Evolutionary conservation across 495 filamentous ascomycete genomes (phyloP).

Genomic region (Parathielavia appendiculata): DNA sequence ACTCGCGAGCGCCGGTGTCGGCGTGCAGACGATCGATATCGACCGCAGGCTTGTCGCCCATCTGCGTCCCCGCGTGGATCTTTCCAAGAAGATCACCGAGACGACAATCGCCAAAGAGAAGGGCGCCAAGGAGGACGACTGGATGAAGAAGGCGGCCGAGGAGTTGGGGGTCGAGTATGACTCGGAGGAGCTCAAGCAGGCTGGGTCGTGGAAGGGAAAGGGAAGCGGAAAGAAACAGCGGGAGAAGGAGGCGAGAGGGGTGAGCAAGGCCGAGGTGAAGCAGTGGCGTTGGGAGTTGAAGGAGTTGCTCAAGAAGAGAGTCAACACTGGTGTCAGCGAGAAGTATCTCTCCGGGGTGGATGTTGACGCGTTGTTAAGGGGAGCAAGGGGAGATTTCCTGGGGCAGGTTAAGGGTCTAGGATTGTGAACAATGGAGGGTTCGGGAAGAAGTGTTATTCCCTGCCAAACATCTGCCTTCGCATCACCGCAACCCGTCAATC

Average conservation of each 20-base stretch:
- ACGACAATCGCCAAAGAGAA: slow-evolving; percentile 79
- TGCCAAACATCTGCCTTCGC: neutral
- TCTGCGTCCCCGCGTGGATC: slow-evolving; percentile 63
- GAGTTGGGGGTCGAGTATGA: slow-evolving; percentile 94
- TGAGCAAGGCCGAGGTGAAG: slow-evolving; percentile 67
- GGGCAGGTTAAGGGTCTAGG: slow-evolving; percentile 40
- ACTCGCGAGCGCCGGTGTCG: slow-evolving; percentile 57
- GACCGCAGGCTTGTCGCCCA: slow-evolving; percentile 73
- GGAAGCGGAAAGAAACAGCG: slow-evolving; percentile 65
- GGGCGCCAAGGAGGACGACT: slow-evolving; percentile 73
- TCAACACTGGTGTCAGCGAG: slow-evolving; percentile 91
- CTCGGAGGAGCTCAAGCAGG: slow-evolving; percentile 70
- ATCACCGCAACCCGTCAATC: too few relatives aligned
- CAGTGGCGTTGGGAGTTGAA: slow-evolving; percentile 58
- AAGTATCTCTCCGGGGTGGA: slow-evolving; percentile 81
- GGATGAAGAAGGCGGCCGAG: slow-evolving; percentile 78
- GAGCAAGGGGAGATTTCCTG: slow-evolving; percentile 47
- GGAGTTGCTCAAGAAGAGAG: slow-evolving; percentile 60
- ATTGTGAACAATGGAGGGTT: slow-evolving; percentile 13
- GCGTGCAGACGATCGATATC: slow-evolving; percentile 63
- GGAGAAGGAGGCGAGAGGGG: slow-evolving; percentile 61
- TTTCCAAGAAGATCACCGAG: slow-evolving; percentile 84
- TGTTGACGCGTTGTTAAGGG: slow-evolving; percentile 68
- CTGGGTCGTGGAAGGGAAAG: slow-evolving; percentile 57
- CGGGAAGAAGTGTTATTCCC: too few relatives aligned